Evolutionary conservation across 352 stramenopile genomes (phyloP), one percentile per base, ranked within the genome.

Genomic region (Paralagenidium karlingii): DNA sequence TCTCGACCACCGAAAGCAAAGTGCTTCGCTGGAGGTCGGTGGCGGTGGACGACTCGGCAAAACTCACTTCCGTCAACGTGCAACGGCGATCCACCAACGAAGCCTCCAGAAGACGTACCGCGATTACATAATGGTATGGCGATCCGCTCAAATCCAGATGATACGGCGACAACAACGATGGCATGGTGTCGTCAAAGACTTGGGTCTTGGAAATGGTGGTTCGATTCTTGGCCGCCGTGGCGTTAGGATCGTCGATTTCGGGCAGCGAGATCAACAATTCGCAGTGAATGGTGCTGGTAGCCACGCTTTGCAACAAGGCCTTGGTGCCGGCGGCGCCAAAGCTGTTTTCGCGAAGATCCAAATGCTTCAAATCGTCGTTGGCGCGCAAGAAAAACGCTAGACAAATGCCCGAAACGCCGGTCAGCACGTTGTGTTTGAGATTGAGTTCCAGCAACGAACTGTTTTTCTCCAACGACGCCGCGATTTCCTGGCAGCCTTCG

Each of bases 121-220:
- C 71, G 3, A 82, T 66, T 5, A 64, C 71, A 22, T 64, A 80
- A 4, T 67, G 63, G 25, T 82, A 86, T 4, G 71, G 71, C 5
- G 71, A 82, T 11, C 56, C 52, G 1, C 59, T 57, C 3, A 82
- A 45, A 26, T 45, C 31, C 9, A 86, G 64, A 38, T 62, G 50
- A 44, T 75, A 82, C 4, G 71, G 71, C 9, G 71, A 86, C 24
- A 64, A 58, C 33, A 61, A 44, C 0, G 63, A 77, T 4, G 71
- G 68, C 10, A 82, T 26, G 41, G 52, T 55, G 2, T 54, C 47
- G 24, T 86, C 71, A 22, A 86, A 86, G 8, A 82, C n/a, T 68
- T 10, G 33, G 21, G 1, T 50, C 12, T 15, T n/a, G n/a, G n/a
- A n/a, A n/a, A n/a, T n/a, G n/a, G n/a, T n/a, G n/a, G n/a, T n/a